Evolutionary conservation across 768 basidiomycete genomes (phyloP).

Genomic region (button mushroom (Agaricus bisporus)): DNA sequence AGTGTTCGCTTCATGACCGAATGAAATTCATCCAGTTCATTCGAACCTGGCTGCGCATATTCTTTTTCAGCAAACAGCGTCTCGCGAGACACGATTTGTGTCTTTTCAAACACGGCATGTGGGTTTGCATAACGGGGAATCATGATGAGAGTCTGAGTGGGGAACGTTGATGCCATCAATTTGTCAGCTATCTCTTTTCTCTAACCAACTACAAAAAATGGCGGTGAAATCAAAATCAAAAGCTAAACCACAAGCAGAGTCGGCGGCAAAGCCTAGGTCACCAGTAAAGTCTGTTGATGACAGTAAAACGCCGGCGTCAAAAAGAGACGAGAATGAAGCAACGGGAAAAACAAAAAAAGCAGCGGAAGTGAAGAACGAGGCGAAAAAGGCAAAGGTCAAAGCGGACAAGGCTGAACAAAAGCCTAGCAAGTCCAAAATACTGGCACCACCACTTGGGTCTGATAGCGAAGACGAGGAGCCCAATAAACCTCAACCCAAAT

Average conservation of each 20-base stretch:
- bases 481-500: conserved; percentile 22
- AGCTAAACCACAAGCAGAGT: conserved; percentile 14
- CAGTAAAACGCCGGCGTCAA: conserved; percentile 13
- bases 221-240: conserved; percentile 12
- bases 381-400: conserved; percentile 11
- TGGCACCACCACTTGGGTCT: conserved; percentile 4
- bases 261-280: neutral
- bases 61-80: conserved; percentile 16
- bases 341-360: conserved; percentile 11
- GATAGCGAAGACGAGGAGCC: neutral
- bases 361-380: conserved; percentile 7
- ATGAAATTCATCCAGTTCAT: conserved; percentile 12
- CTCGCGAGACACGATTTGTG: conserved; percentile 30
- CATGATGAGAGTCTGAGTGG: conserved; percentile 17
- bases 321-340: conserved; percentile 18
- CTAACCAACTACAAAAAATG: conserved; percentile 1
- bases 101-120: conserved; percentile 29
- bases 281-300: conserved; percentile 18
- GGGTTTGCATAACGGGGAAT: conserved; percentile 41
- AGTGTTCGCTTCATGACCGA: neutral
- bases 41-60: conserved; percentile 9
- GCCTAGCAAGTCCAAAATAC: neutral
- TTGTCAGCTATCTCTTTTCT: conserved; percentile 7
- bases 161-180: conserved; percentile 7
- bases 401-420: conserved; percentile 3